Base-by-base conservation (phyloP, 225 moss, liverwort and hornwort genomes). In the Takakia lepidozioides region DNA sequence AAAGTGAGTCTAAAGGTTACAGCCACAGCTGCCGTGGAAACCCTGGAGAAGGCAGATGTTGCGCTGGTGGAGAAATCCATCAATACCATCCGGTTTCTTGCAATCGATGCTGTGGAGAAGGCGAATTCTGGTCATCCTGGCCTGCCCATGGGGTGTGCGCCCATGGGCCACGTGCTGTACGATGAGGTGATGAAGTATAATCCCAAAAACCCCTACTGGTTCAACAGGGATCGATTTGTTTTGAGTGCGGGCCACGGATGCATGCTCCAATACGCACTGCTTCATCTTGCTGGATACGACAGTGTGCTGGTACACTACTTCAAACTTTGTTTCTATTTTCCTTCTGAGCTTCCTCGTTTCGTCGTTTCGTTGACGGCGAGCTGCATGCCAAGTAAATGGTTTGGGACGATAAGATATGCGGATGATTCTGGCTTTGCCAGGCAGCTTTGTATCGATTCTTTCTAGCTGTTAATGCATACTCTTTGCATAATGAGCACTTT, bases 61-160 rank as follows among this genome's bases (percentile, higher is more conserved):
- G 52, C 62, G 16, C 53, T 80, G 62, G 53, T 80, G 9, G 79
- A 80, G 65, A 60, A 70, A 38, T 80, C 79, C 13, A 34, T 80
- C 5, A 80, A 80, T 40, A 70, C 79, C 10, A 80, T 80, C 50
- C 74, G 79, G 8, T 80, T 80, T 57, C 56, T 80, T 59, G 70
- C 79, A 14, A 61, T 80, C 9, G 79, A 80, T 61, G 74, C 79
- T 1, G 79, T 80, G 30, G 79, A 80, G 66, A 80, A 80, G 67
- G 79, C 79, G 15, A 80, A 80, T 74, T 80, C 79, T 11, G 79
- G 79, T 17, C 79, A 80, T 28, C 79, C 79, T 3, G 79, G 79
- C 35, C 56, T 80, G 17, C 79, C 79, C 29, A 80, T 80, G 79
- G 79, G 79, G 8, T 80, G 79, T 43, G 79, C 79, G 0, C 79